These are phyloP conservation scores for Candida wancherniae DNA, from an alignment of 805 yeast genomes.

Conservation along the genomic window DNA sequence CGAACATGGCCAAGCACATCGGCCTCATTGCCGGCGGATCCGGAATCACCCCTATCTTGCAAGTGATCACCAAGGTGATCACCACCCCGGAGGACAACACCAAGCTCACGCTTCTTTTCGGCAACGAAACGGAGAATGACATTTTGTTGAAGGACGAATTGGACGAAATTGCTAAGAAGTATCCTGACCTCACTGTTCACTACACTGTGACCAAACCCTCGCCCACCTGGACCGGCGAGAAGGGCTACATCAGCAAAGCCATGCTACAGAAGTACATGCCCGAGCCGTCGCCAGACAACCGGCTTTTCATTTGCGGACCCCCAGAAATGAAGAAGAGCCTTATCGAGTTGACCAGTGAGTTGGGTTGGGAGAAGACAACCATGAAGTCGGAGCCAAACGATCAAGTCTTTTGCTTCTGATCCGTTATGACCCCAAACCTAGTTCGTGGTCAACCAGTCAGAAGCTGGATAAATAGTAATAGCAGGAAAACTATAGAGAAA, in stretches of 20 bases:
- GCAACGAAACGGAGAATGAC: constrained; percentile 74
- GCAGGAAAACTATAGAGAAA: no score
- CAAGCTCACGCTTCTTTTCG: constrained; percentile 57
- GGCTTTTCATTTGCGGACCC: constrained; percentile 72
- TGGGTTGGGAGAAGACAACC: constrained; percentile 57
- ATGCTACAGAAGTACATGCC: constrained; percentile 54
- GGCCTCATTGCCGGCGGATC: constrained; percentile 81
- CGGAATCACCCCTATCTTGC: constrained; percentile 87
- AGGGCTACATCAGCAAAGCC: constrained; percentile 58
- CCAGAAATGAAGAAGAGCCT: constrained; percentile 57
- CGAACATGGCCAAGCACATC: constrained; percentile 58
- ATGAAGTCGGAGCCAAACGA: constrained; percentile 46
- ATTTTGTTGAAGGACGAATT: constrained; percentile 67
- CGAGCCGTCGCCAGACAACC: constrained; percentile 40
- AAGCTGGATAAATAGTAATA: no score
- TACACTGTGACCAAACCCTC: constrained; percentile 55
- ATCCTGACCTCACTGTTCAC: constrained; percentile 57
- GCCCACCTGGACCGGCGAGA: constrained; percentile 49
- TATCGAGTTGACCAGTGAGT: constrained; percentile 45
- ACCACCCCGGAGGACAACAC: constrained; percentile 67
- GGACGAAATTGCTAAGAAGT: constrained; percentile 60
- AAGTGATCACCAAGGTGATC: constrained; percentile 65
- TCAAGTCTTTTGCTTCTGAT: constrained; percentile 54
- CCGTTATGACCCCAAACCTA: background rate
- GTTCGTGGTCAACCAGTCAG: no score